phyloP scores from a whole-genome alignment of 116 monocot species.

The Thalassia testudinum region DNA sequence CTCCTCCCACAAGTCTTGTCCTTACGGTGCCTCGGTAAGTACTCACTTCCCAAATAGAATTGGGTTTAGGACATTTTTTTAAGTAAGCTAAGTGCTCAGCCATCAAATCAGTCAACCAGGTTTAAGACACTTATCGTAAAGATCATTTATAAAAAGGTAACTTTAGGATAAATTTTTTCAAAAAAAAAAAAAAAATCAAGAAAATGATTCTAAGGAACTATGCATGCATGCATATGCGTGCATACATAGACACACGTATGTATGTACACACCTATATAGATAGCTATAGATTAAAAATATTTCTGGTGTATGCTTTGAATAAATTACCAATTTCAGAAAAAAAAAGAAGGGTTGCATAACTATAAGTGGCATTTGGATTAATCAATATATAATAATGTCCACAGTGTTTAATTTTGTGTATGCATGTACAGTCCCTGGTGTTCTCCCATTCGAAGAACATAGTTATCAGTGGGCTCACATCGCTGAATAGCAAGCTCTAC shows the following conservation, averaged over 20 bases:
- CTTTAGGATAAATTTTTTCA: not conserved
- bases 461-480: slow-evolving; percentile 22
- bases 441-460: slow-evolving; percentile 31
- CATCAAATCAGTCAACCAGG: not conserved
- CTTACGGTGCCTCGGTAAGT: slow-evolving; percentile 8
- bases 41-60: not conserved
- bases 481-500: slow-evolving; percentile 44
- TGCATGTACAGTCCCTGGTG: slow-evolving; percentile 24
- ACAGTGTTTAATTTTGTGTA: not conserved
- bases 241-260: no score
- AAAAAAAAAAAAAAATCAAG: no score
- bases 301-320: no score
- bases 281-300: no score
- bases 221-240: no score
- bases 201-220: no score
- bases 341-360: no score
- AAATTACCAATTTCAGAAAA: no score
- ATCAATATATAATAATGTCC: no score
- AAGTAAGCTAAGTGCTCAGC: not conserved
- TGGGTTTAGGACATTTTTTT: not conserved
- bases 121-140: not conserved
- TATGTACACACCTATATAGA: no score
- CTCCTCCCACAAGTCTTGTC: not conserved
- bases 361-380: no score
- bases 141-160: not conserved